Base-by-base conservation (phyloP, 768 basidiomycete genomes). In the Gautieria morchelliformis region DNA sequence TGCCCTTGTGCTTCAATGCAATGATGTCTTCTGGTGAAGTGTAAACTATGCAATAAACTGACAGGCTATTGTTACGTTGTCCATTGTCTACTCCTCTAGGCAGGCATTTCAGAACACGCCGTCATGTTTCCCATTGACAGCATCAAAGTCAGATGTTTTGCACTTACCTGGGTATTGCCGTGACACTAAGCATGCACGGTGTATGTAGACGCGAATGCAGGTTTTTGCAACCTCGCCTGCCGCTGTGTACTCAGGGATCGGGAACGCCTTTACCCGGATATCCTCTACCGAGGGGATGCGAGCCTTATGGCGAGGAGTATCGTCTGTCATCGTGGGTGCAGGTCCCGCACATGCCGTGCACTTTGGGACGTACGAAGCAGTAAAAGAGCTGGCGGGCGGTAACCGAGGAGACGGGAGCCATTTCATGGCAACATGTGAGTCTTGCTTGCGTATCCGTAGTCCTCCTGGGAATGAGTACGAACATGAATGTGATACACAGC, bases 51-150 rank as follows among this genome's bases (percentile, higher is more conserved):
- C 30, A 41, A 40, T 24, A 39, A 58, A 10, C 55, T 41, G 10
- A 20, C 33, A 14, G 24, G 19, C 41, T n/a, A 30, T 24, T 20
- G 37, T 33, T 20, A 30, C 46, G 12, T 42, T 50, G 32, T 20
- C 32, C 30, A n/a, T 50, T 50, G 30, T 46, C 41, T 33, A 41
- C 4, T 44, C 30, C 4, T 55, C 24, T 68, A 95, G 93, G 96
- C 96, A 64, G 96, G 96, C 60, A 98, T 99, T 64, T 93, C 94
- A 54, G 96, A 99, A 70, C 96, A 99, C 74, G 89, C 93, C 32
- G 93, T 96, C 68, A 98, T 99, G 88, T 99, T 90, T 69, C 96
- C 96, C 5, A 75, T 98, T 61, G 96, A 99, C 74, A 95, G 92
- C 66, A 97, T 99, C 69, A 99, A 99, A 79, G 96, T 90, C 58